Evolutionary conservation across 2,329 filamentous ascomycete species (phyloP), one percentile per base, ranked within the genome.

Genomic region (Colletotrichum falcatum): DNA sequence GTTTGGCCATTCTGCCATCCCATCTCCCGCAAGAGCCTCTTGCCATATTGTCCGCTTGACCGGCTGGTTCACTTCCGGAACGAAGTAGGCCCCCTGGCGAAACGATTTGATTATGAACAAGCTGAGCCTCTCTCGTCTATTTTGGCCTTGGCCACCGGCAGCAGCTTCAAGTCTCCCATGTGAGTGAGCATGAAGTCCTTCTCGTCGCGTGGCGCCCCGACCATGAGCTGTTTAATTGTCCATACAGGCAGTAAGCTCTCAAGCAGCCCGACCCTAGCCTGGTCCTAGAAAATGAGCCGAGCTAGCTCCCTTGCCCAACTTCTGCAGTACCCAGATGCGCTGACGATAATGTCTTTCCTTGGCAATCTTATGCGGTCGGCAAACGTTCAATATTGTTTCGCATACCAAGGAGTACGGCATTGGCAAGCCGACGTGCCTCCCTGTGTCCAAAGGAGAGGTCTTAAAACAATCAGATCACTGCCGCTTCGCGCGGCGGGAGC

Each of bases 1-100:
- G 16, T 18, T 55, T 28, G 23, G 33, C 8, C 55, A 48, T 51
- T 53, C 54, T 70, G 60, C 61, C 69, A 71, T 71, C 69, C 54
- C 39, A 46, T 61, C 55, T 61, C 35, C 30, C 23, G 37, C 18
- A 16, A 23, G 64, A 30, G 44, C 44, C 30, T 49, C 12, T 30
- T 56, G 37, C 66, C 55, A 48, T 48, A 61, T 26, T 33, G 26
- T 42, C 55, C 33, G 33, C 26, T 49, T 42, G 33, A 14, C 56
- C 49, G 63, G 63, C 23, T 66, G 42, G 37, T 37, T 60, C 28
- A 28, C 39, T 56, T 66, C 67, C 56, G 54, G 58, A 58, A 66
- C 51, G 35, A 42, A 42, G 16, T 51, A 26, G 49, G n/a, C n/a
- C 16, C 33, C 12, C n/a, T 2, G 56, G 54, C 61, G 66, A 69